Evolutionary conservation across 495 filamentous ascomycete species (phyloP).

Genomic region (Hypoxylon fragiforme): DNA sequence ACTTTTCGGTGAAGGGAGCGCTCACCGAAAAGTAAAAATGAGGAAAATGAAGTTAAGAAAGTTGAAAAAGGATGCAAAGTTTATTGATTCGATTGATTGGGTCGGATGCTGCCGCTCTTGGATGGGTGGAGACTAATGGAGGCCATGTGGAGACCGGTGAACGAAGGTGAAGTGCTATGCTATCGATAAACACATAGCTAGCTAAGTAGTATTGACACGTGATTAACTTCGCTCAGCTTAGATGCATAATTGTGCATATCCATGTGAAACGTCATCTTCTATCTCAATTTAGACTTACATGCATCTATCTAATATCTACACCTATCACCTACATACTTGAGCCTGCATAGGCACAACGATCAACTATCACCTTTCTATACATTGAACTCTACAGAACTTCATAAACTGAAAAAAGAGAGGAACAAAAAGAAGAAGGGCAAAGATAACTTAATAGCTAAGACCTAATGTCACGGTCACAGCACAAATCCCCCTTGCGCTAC

Average conservation of each 20-base stretch:
- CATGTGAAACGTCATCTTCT: not conserved
- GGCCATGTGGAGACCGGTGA: no score
- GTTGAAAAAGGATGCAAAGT: no score
- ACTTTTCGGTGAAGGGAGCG: not conserved
- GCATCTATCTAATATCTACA: no score
- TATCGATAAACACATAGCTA: not conserved
- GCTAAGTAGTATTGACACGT: not conserved
- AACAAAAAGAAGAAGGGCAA: no score
- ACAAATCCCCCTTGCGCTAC: constrained; percentile 1
- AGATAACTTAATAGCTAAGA: no score
- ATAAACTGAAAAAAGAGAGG: no score
- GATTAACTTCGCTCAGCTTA: not conserved
- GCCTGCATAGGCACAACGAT: no score
- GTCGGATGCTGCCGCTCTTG: not conserved
- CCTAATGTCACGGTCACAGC: constrained; percentile 13
- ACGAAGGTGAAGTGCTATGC: no score
- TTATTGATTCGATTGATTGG: not conserved
- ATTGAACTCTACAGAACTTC: no score
- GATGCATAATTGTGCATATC: not conserved
- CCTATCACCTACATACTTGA: no score
- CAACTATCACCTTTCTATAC: no score
- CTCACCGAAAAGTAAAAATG: not conserved
- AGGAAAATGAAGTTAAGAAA: no score
- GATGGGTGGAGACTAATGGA: not conserved
- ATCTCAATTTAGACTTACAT: not conserved